A percentile compares a stretch with the other conserved stretches of the same genome.
Evolutionary conservation across 2,329 filamentous ascomycete genomes (phyloP).

Genomic region (Ophiocordyceps polyrhachis-furcata): DNA sequence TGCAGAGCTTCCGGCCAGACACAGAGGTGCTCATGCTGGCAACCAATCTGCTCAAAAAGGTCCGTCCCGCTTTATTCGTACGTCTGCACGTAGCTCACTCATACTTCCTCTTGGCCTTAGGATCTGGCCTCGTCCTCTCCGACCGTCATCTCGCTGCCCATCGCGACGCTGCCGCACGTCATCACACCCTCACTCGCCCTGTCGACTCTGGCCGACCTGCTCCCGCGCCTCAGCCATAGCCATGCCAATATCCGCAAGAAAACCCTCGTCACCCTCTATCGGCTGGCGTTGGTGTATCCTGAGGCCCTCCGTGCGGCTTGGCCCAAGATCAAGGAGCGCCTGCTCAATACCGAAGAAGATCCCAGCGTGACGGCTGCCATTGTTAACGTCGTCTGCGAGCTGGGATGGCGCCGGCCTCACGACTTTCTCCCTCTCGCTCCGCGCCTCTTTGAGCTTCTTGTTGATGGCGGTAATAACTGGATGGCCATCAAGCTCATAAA

Average conservation of each 20-base stretch:
- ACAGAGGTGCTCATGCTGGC: slow-evolving; percentile 96
- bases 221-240: slow-evolving; percentile 75
- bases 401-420: slow-evolving; percentile 82
- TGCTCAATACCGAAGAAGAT: slow-evolving; percentile 82
- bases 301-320: slow-evolving; percentile 83
- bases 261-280: slow-evolving; percentile 83
- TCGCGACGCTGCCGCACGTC: slow-evolving; percentile 81
- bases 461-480: slow-evolving; percentile 93
- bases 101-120: slow-evolving; percentile 9
- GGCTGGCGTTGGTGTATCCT: slow-evolving; percentile 87
- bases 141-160: slow-evolving; percentile 67
- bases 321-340: slow-evolving; percentile 90
- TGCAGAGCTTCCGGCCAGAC: slow-evolving; percentile 88
- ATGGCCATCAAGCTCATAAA: slow-evolving; percentile 99
- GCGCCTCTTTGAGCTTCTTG: slow-evolving; percentile 76
- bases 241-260: slow-evolving; percentile 82
- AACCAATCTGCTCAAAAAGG: slow-evolving; percentile 92
- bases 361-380: slow-evolving; percentile 88
- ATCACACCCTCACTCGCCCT: slow-evolving; percentile 85
- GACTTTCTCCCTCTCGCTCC: slow-evolving; percentile 89
- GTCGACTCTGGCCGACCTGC: slow-evolving; percentile 68
- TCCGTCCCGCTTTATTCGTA: background rate
- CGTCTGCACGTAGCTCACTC: background rate
- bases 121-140: slow-evolving; percentile 57
- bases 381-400: slow-evolving; percentile 89